phyloP scores from a whole-genome alignment of 129 eudicot genomes.

The Chrysanthemum lavandulifolium region DNA sequence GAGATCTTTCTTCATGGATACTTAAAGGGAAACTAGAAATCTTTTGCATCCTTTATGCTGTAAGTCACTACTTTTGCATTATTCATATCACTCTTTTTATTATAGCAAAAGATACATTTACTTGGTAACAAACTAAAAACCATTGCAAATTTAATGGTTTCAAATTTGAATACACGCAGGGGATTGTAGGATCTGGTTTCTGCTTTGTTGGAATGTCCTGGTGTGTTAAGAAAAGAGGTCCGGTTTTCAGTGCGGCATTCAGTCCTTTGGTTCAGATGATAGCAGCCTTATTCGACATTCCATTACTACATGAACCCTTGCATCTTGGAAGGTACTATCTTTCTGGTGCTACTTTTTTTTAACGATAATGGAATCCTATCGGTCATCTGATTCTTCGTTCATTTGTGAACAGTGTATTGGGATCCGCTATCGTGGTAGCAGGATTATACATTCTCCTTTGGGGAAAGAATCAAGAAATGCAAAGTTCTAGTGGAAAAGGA shows the following conservation, averaged over 20 bases:
- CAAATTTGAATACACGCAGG: constrained; percentile 39
- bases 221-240: constrained; percentile 83
- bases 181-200: constrained; percentile 65
- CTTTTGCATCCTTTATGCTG: constrained; percentile 50
- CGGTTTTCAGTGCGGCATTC: constrained; percentile 77
- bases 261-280: constrained; percentile 67
- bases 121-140: neutral
- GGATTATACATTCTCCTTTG: constrained; percentile 60
- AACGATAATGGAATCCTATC: neutral
- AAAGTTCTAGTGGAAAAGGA: constrained; percentile 22
- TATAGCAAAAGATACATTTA: constrained; percentile 3
- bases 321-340: constrained; percentile 66
- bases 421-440: constrained; percentile 41
- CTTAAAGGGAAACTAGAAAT: constrained; percentile 47
- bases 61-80: constrained; percentile 34
- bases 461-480: constrained; percentile 61
- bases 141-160: no score
- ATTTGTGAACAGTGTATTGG: constrained; percentile 38
- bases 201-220: constrained; percentile 74
- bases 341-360: constrained; percentile 1
- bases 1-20: constrained; percentile 50
- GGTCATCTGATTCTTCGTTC: neutral
- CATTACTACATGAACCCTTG: constrained; percentile 62
- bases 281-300: constrained; percentile 53
- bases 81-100: neutral